Evolutionary conservation across 2,329 filamentous ascomycete species (phyloP).

Genomic region (Colletotrichum nymphaeae): DNA sequence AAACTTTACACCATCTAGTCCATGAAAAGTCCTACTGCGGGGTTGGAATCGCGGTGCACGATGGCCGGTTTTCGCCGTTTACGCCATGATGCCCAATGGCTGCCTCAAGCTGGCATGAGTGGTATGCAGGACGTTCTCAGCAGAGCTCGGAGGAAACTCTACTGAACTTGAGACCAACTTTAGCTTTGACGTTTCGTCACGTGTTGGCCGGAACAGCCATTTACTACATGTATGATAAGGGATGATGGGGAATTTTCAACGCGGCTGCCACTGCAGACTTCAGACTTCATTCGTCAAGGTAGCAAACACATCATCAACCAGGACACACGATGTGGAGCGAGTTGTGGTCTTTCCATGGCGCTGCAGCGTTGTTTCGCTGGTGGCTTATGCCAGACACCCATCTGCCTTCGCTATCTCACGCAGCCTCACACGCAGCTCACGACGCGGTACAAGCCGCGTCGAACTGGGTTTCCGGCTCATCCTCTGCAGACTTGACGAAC

Average conservation of each 20-base stretch:
- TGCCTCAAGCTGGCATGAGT: slow-evolving; percentile 2
- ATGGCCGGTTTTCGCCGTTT: background rate
- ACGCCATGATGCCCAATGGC: slow-evolving; percentile 14
- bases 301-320: background rate
- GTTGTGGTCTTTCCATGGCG: slow-evolving; percentile 32
- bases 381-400: slow-evolving; percentile 28
- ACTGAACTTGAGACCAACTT: slow-evolving; percentile 24
- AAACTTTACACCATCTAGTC: background rate
- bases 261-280: background rate
- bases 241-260: background rate
- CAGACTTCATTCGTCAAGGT: background rate
- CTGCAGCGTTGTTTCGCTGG: slow-evolving; percentile 28
- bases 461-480: slow-evolving; percentile 16
- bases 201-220: slow-evolving; percentile 10
- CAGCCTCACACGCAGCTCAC: slow-evolving; percentile 7
- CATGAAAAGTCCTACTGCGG: background rate
- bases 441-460: slow-evolving; percentile 8
- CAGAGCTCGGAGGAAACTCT: slow-evolving; percentile 15
- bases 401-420: slow-evolving; percentile 22
- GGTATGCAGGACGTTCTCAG: slow-evolving; percentile 13
- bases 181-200: slow-evolving; percentile 30
- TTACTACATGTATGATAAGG: background rate
- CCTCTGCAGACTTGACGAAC: slow-evolving; percentile 11
- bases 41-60: background rate
- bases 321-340: slow-evolving; percentile 27